Conservation (phyloP, 345 rosid genomes). For the Brassica carinata region DNA sequence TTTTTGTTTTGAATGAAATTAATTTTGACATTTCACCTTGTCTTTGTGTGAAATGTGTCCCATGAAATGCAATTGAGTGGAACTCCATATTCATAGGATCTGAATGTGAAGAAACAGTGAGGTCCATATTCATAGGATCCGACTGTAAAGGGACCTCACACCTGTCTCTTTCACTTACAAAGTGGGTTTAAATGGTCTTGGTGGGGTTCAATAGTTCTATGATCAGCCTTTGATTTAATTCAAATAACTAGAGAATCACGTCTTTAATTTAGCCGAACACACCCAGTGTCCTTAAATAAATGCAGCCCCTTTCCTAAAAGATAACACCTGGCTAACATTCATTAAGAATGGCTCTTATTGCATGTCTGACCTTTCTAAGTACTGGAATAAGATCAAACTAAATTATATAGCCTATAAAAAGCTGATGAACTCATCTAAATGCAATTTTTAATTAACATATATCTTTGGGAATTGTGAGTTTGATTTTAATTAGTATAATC, state of each 20-base stretch:
- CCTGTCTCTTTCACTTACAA: conserved; percentile 17
- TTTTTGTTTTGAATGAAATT: too few species aligned
- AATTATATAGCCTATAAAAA: conserved; percentile 8
- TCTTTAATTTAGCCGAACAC: conserved; percentile 19
- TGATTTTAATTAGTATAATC: too few species aligned
- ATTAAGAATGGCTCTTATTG: conserved; percentile 23
- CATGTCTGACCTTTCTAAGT: conserved; percentile 1
- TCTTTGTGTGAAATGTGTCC: conserved; percentile 16
- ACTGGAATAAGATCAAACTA: background rate
- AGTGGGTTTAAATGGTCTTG: background rate
- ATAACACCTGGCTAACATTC: conserved; percentile 12
- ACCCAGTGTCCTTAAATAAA: conserved; percentile 12
- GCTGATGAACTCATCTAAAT: background rate
- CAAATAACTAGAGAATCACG: conserved; percentile 18
- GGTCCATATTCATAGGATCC: conserved; percentile 8
- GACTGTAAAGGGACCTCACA: background rate
- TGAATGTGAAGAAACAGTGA: conserved; percentile 22
- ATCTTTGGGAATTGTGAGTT: too few species aligned
- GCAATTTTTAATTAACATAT: too few species aligned
- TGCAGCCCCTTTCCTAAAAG: conserved; percentile 9
- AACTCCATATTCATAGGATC: conserved; percentile 35
- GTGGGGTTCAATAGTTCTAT: background rate
- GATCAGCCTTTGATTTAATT: conserved; percentile 22
- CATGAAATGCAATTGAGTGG: conserved; percentile 19
- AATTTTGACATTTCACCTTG: conserved; percentile 14